Conservation (phyloP, 192 early-diverging fungal genomes). For the Podila epigama region DNA sequence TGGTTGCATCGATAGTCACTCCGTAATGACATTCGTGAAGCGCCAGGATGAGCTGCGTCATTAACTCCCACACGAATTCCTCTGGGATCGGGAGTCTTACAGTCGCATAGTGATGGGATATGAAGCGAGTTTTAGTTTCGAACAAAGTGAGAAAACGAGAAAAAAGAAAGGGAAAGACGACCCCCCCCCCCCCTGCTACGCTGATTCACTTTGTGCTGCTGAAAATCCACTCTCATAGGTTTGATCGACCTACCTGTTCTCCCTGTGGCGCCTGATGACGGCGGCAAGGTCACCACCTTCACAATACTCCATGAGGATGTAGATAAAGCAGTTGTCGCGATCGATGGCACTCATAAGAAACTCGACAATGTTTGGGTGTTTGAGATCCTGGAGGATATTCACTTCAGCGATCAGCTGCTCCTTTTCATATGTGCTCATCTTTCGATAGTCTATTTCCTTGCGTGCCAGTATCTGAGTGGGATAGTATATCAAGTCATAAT, state of each 20-base stretch:
- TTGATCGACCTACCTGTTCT: slow-evolving; percentile 49
- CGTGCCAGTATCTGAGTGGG: slow-evolving; percentile 78
- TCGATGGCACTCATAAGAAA: slow-evolving; percentile 77
- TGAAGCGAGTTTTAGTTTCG: too few species aligned
- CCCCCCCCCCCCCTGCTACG: too few species aligned
- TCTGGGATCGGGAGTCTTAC: slow-evolving; percentile 65
- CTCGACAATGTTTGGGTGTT: slow-evolving; percentile 77
- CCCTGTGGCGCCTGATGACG: slow-evolving; percentile 69
- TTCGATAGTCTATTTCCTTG: slow-evolving; percentile 83
- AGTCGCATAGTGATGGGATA: too few species aligned
- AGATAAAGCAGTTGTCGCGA: slow-evolving; percentile 68
- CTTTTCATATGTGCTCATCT: slow-evolving; percentile 78
- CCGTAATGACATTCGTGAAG: slow-evolving; percentile 76
- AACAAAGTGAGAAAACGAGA: background rate
- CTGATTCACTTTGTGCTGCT: too few species aligned
- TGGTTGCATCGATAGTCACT: slow-evolving; percentile 23
- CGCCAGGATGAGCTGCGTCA: slow-evolving; percentile 71
- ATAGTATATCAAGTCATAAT: too few species aligned
- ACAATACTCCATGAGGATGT: slow-evolving; percentile 85
- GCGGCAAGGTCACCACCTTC: slow-evolving; percentile 76
- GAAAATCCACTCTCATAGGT: too few species aligned
- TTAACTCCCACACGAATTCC: slow-evolving; percentile 70
- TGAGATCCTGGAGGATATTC: slow-evolving; percentile 74
- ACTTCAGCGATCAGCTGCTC: slow-evolving; percentile 78
- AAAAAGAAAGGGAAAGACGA: background rate